These are phyloP conservation scores for Hyaloscypha hepaticicola DNA, from an alignment of 495 filamentous ascomycete genomes.

Conservation along the genomic window DNA sequence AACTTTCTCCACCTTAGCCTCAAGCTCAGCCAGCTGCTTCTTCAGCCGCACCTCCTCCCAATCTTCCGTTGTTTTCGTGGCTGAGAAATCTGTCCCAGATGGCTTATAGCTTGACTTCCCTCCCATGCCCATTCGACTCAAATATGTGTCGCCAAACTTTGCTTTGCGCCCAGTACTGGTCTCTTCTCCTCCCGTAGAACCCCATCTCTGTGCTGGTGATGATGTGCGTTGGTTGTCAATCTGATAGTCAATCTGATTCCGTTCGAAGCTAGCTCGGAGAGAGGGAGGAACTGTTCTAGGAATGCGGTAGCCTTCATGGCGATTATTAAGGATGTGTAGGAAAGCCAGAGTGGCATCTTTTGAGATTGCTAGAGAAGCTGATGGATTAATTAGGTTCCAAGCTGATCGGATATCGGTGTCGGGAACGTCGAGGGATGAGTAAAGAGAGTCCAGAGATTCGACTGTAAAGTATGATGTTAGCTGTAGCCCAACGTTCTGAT, in stretches of 20 bases:
- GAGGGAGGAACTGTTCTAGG: conserved; percentile 90
- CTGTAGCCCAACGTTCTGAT: background rate
- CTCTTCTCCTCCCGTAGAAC: conserved; percentile 59
- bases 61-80: conserved; percentile 64
- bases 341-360: conserved; percentile 94
- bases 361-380: conserved; percentile 71
- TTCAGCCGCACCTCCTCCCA: conserved; percentile 97
- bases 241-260: conserved; percentile 93
- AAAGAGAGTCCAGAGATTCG: conserved; percentile 76
- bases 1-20: conserved; percentile 76
- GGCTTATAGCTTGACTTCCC: conserved; percentile 69
- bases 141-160: conserved; percentile 96
- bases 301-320: conserved; percentile 93
- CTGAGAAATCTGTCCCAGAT: conserved; percentile 77
- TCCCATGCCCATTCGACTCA: conserved; percentile 81
- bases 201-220: conserved; percentile 59
- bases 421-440: conserved; percentile 88
- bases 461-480: conserved; percentile 47
- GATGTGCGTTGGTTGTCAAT: conserved; percentile 67
- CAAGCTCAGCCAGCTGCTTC: conserved; percentile 84
- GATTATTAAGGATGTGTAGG: conserved; percentile 90
- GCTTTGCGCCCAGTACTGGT: conserved; percentile 84
- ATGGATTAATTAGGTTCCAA: conserved; percentile 97
- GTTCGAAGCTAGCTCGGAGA: conserved; percentile 86
- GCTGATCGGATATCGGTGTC: conserved; percentile 92